These are phyloP conservation scores for Penicillium malachiteum DNA, from an alignment of 495 filamentous ascomycete species.

Conservation along the genomic window DNA sequence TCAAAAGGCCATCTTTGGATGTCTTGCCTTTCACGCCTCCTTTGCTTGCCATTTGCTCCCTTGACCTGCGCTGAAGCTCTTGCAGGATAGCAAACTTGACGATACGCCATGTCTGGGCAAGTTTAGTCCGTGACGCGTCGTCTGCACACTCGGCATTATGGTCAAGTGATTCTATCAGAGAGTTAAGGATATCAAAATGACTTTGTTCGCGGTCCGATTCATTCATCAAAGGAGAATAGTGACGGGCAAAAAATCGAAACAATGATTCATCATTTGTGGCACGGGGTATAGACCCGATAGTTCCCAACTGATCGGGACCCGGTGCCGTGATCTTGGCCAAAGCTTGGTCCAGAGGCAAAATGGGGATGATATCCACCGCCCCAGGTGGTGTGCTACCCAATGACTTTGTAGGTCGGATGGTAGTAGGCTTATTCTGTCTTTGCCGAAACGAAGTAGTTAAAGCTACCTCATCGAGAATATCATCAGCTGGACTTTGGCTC, in stretches of 20 bases:
- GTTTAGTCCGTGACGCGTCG: constrained; percentile 55
- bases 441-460: constrained; percentile 49
- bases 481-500: constrained; percentile 67
- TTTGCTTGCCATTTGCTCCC: constrained; percentile 46
- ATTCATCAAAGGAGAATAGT: constrained; percentile 51
- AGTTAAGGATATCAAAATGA: constrained; percentile 41
- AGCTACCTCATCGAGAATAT: constrained; percentile 58
- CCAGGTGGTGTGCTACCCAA: constrained; percentile 58
- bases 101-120: constrained; percentile 76
- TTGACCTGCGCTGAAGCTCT: constrained; percentile 56
- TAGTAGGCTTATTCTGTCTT: constrained; percentile 33
- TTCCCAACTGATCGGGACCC: constrained; percentile 59
- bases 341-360: constrained; percentile 61
- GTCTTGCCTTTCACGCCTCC: constrained; percentile 26
- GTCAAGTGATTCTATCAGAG: constrained; percentile 54
- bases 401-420: constrained; percentile 38
- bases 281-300: constrained; percentile 58
- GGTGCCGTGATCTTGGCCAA: constrained; percentile 55
- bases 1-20: constrained; percentile 34
- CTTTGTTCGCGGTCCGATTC: constrained; percentile 17
- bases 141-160: constrained; percentile 64
- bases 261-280: constrained; percentile 48
- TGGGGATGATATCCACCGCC: constrained; percentile 41
- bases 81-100: constrained; percentile 61
- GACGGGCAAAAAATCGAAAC: constrained; percentile 59